Evolutionary conservation across 2,329 filamentous ascomycete species (phyloP).

Genomic region (Neophaeococcomyces aloes): DNA sequence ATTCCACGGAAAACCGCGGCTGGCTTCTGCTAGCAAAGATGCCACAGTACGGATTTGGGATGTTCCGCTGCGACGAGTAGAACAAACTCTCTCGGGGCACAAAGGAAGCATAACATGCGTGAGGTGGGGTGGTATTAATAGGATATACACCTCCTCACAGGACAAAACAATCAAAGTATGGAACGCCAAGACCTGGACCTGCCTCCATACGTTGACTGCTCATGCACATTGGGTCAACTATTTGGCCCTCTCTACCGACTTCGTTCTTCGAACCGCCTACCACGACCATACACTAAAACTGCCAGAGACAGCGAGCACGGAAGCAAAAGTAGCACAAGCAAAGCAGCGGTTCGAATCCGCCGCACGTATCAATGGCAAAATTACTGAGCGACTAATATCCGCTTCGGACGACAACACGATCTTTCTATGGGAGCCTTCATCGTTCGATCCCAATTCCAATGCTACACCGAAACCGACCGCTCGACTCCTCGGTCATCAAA

Average conservation of each 20-base stretch:
- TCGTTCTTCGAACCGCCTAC: constrained; percentile 73
- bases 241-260: constrained; percentile 84
- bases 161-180: constrained; percentile 84
- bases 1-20: constrained; percentile 57
- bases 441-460: constrained; percentile 17
- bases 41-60: constrained; percentile 81
- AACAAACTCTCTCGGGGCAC: constrained; percentile 78
- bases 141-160: constrained; percentile 74
- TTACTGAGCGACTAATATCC: constrained; percentile 76
- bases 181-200: constrained; percentile 66
- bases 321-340: constrained; percentile 63
- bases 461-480: constrained; percentile 71
- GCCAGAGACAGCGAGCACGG: constrained; percentile 49
- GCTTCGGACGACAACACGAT: constrained; percentile 94
- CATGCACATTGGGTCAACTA: constrained; percentile 97
- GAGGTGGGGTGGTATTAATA: constrained; percentile 82
- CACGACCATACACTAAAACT: constrained; percentile 69
- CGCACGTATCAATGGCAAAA: constrained; percentile 61
- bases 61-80: constrained; percentile 63
- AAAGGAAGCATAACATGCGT: constrained; percentile 83
- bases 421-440: constrained; percentile 80
- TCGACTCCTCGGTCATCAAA: constrained; percentile 87
- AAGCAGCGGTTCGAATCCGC: constrained; percentile 77
- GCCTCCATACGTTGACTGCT: constrained; percentile 65
- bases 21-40: constrained; percentile 86